These are phyloP conservation scores for Pyrenophora teres DNA, from an alignment of 2,329 filamentous ascomycete species.

Conservation along the genomic window DNA sequence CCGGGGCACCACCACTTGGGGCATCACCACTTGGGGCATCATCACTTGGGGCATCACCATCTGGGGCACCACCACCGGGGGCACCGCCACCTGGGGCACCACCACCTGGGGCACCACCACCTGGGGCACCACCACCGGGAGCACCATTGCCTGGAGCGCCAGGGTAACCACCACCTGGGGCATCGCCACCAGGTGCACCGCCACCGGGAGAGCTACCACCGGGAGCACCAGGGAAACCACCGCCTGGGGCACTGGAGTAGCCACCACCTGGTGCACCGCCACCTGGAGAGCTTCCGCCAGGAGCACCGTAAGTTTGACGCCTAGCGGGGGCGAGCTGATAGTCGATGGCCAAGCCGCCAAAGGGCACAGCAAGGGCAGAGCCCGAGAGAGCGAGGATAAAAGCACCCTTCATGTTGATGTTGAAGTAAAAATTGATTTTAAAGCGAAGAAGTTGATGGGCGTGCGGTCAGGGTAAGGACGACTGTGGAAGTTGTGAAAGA, in stretches of 20 bases:
- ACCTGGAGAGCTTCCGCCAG: background rate
- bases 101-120: background rate
- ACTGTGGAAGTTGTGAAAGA: slow-evolving; percentile 1
- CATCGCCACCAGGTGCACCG: background rate
- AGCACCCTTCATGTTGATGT: slow-evolving; percentile 25
- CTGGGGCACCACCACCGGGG: background rate
- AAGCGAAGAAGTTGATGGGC: background rate
- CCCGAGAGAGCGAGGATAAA: slow-evolving; percentile 31
- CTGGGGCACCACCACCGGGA: slow-evolving; percentile 1
- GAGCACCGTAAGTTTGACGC: slow-evolving; percentile 11
- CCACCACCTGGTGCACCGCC: no score
- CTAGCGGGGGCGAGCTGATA: background rate
- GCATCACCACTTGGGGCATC: background rate
- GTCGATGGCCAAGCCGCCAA: slow-evolving; percentile 15
- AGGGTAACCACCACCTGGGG: slow-evolving; percentile 1
- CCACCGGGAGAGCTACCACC: background rate
- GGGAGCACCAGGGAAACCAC: background rate
- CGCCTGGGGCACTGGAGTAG: no score
- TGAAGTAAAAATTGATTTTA: background rate
- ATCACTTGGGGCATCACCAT: no score
- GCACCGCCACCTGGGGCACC: background rate
- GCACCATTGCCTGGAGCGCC: no score
- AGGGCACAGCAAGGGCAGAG: slow-evolving; percentile 25
- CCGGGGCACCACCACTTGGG: background rate
- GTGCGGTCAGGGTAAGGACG: background rate